These are phyloP conservation scores for Orbilia javanica DNA, from an alignment of 2,329 filamentous ascomycete genomes.

Conservation along the genomic window DNA sequence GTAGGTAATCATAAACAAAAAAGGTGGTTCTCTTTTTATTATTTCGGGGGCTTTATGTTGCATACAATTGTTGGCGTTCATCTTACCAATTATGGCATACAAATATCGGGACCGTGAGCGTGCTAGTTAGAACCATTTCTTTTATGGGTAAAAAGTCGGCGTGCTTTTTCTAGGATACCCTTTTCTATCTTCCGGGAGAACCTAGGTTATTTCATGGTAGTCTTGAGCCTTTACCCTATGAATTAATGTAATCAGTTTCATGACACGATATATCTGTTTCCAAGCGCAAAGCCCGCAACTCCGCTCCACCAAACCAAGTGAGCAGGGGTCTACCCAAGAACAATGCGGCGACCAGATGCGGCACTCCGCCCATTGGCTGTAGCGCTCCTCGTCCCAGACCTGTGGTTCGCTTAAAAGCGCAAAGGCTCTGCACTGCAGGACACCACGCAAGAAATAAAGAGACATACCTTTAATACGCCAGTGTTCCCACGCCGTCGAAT, in stretches of 20 bases:
- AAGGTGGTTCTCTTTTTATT: neutral
- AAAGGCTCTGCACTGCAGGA: slow-evolving; percentile 32
- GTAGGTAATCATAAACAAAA: slow-evolving; percentile 15
- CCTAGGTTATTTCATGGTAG: neutral
- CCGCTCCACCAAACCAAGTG: neutral
- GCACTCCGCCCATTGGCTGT: slow-evolving; percentile 31
- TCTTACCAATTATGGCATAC: slow-evolving; percentile 20
- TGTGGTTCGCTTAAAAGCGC: slow-evolving; percentile 55
- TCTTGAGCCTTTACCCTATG: neutral
- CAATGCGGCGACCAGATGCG: slow-evolving; percentile 45
- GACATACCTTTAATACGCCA: neutral
- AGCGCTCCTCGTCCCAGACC: slow-evolving; percentile 12
- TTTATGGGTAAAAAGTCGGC: neutral
- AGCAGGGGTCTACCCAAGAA: slow-evolving; percentile 28
- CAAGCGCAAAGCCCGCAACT: neutral
- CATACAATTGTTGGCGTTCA: slow-evolving; percentile 37
- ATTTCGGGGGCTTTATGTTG: slow-evolving; percentile 17
- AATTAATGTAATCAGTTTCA: neutral
- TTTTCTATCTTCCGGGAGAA: neutral
- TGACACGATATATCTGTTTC: neutral
- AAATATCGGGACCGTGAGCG: slow-evolving; percentile 15
- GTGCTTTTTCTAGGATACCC: neutral
- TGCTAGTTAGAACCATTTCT: slow-evolving; percentile 1
- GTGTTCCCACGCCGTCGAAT: neutral
- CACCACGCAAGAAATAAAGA: slow-evolving; percentile 22